These are phyloP conservation scores for Xylona heveae DNA, from an alignment of 495 filamentous ascomycete species.

Conservation along the genomic window DNA sequence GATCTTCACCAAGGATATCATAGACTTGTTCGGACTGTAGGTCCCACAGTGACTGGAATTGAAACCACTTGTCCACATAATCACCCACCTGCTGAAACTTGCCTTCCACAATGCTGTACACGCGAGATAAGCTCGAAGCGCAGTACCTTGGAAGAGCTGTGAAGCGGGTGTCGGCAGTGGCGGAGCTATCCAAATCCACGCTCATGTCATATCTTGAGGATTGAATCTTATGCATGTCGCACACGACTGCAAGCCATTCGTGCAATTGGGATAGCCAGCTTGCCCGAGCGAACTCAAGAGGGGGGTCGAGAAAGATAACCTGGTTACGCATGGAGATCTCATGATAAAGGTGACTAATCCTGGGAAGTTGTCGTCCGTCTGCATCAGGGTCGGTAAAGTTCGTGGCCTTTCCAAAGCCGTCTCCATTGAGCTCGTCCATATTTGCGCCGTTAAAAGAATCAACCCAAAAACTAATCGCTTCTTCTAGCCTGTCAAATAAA, in stretches of 20 bases:
- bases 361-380: too few relatives aligned
- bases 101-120: conserved; percentile 60
- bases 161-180: conserved; percentile 48
- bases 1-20: conserved; percentile 70
- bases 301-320: conserved; percentile 84
- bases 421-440: conserved; percentile 20
- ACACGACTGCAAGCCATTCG: conserved; percentile 78
- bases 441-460: conserved; percentile 49
- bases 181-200: conserved; percentile 35
- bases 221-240: conserved; percentile 79
- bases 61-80: conserved; percentile 93
- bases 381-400: too few relatives aligned
- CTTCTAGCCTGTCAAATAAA: conserved; percentile 52
- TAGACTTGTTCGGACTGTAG: conserved; percentile 89
- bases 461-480: conserved; percentile 70
- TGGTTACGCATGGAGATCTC: conserved; percentile 95
- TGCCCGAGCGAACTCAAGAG: conserved; percentile 73
- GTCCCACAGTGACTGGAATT: conserved; percentile 98
- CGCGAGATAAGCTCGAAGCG: conserved; percentile 48
- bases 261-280: conserved; percentile 90
- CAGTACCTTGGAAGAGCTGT: conserved; percentile 71
- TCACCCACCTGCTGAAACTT: conserved; percentile 51
- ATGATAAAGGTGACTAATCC: conserved; percentile 50
- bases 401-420: conserved; percentile 19
- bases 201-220: conserved; percentile 88